Base-by-base conservation (phyloP, 2,329 filamentous ascomycete genomes). In the Microthyrium microscopicum region DNA sequence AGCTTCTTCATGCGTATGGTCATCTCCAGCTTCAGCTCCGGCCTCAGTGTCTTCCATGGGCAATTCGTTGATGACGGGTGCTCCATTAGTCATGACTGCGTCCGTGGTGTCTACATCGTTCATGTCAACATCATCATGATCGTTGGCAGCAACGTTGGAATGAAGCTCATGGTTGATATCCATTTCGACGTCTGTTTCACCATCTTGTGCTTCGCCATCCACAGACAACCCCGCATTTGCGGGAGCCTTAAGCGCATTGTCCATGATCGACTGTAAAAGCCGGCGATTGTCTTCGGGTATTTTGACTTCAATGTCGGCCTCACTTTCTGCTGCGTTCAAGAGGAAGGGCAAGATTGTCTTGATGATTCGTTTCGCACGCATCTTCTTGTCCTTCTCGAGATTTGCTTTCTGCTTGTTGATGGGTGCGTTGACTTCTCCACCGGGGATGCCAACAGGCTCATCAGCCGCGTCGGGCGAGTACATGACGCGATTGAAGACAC, bases 351-450 rank as follows among this genome's bases (percentile, higher is more conserved):
- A 81, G 20, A 92, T 68, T 1, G 75, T 72, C 51, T 83, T 91
- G 42, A 92, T 68, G 40, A 94, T 92, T 18, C 84, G 73, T 55
- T 91, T 93, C 17, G 80, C 83, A n/a, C 92, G 61, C 44, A 77
- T 79, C 46, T 81, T 79, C 40, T 79, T 73, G 44, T 92, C 80
- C 37, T 81, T 79, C 39, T 83, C 72, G 13, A 25, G 13, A 9
- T 25, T 13, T 13, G 22, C 9, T 9, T 9, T 9, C 45, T 92
- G 83, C 7, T 65, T 42, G 2, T 53, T 57, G 30, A 64, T 45
- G 5, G 50, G 51, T 38, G 48, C 50, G 37, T 61, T 56, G 15
- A 15, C 22, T 7, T 31, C 29, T 7, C 26, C 26, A 9, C 11
- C 15, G 8, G 12, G 26, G 9, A 31, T 7, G 28, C 28, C 34